Evolutionary conservation across 306 rosid species (phyloP).

Genomic region (Fragaria iinumae): DNA sequence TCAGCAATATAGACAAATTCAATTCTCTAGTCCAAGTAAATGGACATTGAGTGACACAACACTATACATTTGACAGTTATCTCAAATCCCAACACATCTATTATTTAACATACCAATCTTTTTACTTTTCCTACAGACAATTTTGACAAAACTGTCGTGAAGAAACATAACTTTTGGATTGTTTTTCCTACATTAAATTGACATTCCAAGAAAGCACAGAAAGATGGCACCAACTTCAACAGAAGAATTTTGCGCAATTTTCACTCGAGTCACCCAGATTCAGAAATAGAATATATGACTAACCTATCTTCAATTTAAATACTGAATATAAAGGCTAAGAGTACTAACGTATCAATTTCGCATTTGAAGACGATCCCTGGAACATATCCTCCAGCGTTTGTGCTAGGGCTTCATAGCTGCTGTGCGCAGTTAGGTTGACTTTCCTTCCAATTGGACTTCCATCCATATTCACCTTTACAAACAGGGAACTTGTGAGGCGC

Average conservation of each 20-base stretch:
- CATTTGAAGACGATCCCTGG: conserved; percentile 44
- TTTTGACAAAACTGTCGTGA: background rate
- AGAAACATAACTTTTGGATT: background rate
- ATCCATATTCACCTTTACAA: conserved; percentile 93
- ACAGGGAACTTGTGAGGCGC: conserved; percentile 45
- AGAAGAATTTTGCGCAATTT: conserved; percentile 10
- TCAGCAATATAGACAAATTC: conserved; percentile 8
- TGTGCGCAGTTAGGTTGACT: conserved; percentile 78
- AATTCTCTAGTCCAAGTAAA: background rate
- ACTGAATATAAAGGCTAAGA: conserved; percentile 11
- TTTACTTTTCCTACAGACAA: background rate
- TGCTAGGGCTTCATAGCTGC: conserved; percentile 70
- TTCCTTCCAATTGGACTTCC: conserved; percentile 88
- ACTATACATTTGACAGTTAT: background rate
- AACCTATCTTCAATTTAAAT: conserved; percentile 14
- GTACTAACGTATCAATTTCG: conserved; percentile 52
- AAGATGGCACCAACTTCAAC: conserved; percentile 1
- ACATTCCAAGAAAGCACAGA: conserved; percentile 6
- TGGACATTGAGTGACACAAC: background rate
- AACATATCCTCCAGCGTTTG: conserved; percentile 81
- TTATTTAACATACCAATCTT: background rate
- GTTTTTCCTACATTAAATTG: background rate
- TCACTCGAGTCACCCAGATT: conserved; percentile 1
- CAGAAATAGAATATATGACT: background rate
- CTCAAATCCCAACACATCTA: background rate